Conservation (phyloP, 345 rosid genomes). For the Dimocarpus longan region DNA sequence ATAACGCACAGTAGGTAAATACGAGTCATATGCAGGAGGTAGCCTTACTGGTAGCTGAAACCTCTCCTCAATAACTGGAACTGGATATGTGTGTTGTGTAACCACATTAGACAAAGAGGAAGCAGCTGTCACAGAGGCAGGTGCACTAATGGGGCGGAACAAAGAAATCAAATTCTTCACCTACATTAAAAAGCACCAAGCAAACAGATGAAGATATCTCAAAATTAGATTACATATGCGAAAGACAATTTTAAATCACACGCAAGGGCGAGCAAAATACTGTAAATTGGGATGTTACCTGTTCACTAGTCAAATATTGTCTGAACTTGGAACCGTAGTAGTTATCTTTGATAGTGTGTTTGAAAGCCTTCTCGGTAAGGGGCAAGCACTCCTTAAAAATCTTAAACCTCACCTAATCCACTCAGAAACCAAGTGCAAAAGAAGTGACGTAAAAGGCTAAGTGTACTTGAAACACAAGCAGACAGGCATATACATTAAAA, state of each 20-base stretch:
- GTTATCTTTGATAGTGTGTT: slow-evolving; percentile 35
- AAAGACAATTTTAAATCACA: background rate
- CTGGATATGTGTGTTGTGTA: background rate
- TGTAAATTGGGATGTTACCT: slow-evolving; percentile 19
- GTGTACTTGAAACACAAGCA: background rate
- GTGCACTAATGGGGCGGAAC: slow-evolving; percentile 26
- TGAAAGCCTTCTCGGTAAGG: slow-evolving; percentile 34
- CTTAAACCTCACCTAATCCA: slow-evolving; percentile 33
- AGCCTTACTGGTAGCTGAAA: slow-evolving; percentile 17
- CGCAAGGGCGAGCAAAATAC: background rate
- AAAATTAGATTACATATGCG: background rate
- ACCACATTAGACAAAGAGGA: background rate
- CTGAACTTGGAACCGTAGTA: slow-evolving; percentile 34
- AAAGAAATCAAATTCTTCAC: slow-evolving; percentile 31
- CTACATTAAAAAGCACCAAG: slow-evolving; percentile 17
- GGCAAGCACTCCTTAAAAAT: slow-evolving; percentile 41
- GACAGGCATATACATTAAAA: background rate
- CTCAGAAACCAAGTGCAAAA: slow-evolving; percentile 1
- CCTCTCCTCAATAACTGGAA: background rate
- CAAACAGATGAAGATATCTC: background rate
- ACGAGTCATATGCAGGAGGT: slow-evolving; percentile 19
- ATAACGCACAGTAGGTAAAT: slow-evolving; percentile 10
- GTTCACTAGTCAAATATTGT: slow-evolving; percentile 34
- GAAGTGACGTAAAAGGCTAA: background rate
- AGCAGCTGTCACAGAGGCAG: slow-evolving; percentile 13